Conservation (phyloP, 129 eudicot species). For the Tagetes patula region DNA sequence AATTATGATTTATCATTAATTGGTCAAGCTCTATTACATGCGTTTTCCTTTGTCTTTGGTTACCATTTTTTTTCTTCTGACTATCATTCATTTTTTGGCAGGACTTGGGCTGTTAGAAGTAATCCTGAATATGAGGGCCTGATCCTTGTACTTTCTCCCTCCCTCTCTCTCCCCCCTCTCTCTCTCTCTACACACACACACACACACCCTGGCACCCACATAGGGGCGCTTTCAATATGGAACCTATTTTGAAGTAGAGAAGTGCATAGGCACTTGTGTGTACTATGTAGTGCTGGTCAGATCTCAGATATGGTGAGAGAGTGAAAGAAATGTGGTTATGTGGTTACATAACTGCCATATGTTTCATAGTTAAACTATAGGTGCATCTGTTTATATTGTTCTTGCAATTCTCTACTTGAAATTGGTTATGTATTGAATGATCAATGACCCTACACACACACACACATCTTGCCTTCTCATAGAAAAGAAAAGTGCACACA, state of each 20-base stretch:
- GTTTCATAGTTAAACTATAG: no score
- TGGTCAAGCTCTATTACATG: neutral
- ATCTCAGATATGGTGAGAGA: neutral
- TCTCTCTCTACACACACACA: neutral
- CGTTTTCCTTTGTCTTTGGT: conserved; percentile 15
- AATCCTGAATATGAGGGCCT: conserved; percentile 87
- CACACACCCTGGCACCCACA: neutral
- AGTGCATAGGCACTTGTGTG: neutral
- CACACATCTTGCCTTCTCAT: neutral
- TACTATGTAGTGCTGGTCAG: neutral
- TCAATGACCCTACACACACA: neutral
- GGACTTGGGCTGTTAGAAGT: conserved; percentile 96
- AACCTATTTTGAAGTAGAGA: neutral
- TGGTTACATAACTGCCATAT: neutral
- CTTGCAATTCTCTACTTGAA: neutral
- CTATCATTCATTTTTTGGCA: conserved; percentile 31
- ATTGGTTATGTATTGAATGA: neutral
- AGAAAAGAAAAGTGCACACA: neutral
- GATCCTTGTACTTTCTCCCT: conserved; percentile 64
- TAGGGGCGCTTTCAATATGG: neutral
- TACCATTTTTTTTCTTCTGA: conserved; percentile 12
- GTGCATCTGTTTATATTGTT: neutral
- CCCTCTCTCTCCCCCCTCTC: conserved; percentile 28
- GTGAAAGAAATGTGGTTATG: neutral
- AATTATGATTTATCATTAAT: conserved; percentile 5